These are phyloP conservation scores for Neltuma alba DNA, from an alignment of 306 rosid genomes.

Conservation along the genomic window DNA sequence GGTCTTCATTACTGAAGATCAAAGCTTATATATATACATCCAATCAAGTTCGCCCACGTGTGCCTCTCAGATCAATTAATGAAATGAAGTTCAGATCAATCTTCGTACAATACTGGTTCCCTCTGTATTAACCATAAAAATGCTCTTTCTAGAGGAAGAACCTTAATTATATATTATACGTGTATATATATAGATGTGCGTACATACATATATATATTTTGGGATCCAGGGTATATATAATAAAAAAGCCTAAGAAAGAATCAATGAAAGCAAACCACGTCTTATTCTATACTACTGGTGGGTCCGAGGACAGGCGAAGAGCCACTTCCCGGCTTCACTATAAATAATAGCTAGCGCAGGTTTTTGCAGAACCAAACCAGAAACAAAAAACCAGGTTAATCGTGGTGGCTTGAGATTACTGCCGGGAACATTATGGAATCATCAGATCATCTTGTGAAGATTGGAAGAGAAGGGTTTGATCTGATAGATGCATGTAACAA, in stretches of 20 bases:
- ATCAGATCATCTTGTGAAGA: neutral
- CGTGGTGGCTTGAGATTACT: neutral
- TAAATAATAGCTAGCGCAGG: neutral
- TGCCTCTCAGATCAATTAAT: neutral
- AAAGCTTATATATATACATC: too few species aligned
- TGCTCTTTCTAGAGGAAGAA: neutral
- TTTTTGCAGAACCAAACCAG: neutral
- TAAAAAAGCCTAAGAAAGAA: neutral
- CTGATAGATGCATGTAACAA: neutral
- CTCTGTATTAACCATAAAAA: neutral
- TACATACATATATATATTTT: neutral
- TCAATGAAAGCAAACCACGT: neutral
- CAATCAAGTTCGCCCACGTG: neutral
- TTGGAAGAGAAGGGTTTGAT: constrained; percentile 5
- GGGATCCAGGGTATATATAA: neutral
- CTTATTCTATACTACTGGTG: neutral
- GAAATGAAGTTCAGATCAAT: too few species aligned
- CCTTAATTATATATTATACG: neutral
- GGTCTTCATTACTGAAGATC: neutral
- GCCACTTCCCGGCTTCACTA: neutral
- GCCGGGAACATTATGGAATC: too few species aligned
- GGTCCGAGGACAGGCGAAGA: neutral
- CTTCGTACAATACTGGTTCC: neutral
- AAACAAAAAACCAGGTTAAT: neutral
- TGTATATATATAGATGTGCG: neutral